phyloP scores from a whole-genome alignment of 371 early-diverging fungal species.

The Rhizopus sp. region DNA sequence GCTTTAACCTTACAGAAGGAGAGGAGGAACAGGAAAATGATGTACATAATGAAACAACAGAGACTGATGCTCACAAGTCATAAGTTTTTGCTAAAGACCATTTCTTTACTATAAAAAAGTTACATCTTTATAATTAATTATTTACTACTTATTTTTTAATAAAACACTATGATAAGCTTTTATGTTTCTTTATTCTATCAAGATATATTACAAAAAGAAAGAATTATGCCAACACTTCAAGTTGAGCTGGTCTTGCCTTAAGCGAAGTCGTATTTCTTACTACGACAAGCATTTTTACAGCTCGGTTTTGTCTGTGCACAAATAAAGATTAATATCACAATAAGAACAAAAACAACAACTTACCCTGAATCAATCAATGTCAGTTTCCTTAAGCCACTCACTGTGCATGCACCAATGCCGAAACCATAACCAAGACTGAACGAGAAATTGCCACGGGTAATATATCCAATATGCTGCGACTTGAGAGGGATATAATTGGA shows the following conservation, averaged over 20 bases:
- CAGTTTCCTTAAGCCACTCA: slow-evolving; percentile 34
- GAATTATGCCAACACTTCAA: slow-evolving; percentile 9
- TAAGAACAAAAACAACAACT: slow-evolving; percentile 2
- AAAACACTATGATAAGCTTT: no score
- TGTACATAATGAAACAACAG: slow-evolving; percentile 9
- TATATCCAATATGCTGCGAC: slow-evolving; percentile 62
- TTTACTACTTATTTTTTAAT: no score
- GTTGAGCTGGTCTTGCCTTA: slow-evolving; percentile 53
- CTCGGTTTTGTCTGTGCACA: slow-evolving; percentile 40
- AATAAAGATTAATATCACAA: background rate
- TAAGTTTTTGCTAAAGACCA: no score
- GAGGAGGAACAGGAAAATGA: slow-evolving; percentile 15
- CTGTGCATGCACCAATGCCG: slow-evolving; percentile 62
- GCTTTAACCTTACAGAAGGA: slow-evolving; percentile 28
- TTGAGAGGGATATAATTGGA: slow-evolving; percentile 12
- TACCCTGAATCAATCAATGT: slow-evolving; percentile 33
- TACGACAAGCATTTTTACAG: slow-evolving; percentile 47
- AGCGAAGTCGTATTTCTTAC: slow-evolving; percentile 52
- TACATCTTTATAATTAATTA: no score
- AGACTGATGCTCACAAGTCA: background rate
- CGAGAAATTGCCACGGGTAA: slow-evolving; percentile 74
- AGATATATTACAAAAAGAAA: no score
- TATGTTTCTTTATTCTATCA: no score
- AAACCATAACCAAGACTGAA: slow-evolving; percentile 64
- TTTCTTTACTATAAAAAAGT: no score